Percentiles rank a stretch among this genome's conserved stretches.
Evolutionary conservation across 2,329 filamentous ascomycete genomes (phyloP).

Genomic region (Trichophaea hybrida): DNA sequence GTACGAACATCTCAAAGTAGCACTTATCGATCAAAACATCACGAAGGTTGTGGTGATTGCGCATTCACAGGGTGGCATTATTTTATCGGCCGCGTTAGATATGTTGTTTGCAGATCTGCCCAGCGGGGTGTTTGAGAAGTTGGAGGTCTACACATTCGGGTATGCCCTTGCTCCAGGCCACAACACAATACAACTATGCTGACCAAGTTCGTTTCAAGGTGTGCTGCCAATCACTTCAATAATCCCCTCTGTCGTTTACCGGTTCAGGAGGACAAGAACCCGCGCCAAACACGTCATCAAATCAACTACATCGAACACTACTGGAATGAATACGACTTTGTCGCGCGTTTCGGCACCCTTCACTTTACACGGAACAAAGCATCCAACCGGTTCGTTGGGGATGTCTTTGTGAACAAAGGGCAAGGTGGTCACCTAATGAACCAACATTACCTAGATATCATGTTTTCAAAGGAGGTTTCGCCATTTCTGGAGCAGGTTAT

Average conservation of each 20-base stretch:
- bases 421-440: slow-evolving; percentile 41
- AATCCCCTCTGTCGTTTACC: slow-evolving; percentile 27
- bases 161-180: slow-evolving; percentile 2
- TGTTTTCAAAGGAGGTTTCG: slow-evolving; percentile 40
- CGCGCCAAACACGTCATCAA: too few species aligned
- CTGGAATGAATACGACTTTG: slow-evolving; percentile 58
- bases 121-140: slow-evolving; percentile 30
- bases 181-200: background rate
- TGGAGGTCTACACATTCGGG: slow-evolving; percentile 37
- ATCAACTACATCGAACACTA: slow-evolving; percentile 70
- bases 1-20: slow-evolving; percentile 31
- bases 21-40: slow-evolving; percentile 30
- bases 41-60: slow-evolving; percentile 32
- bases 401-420: slow-evolving; percentile 35
- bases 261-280: slow-evolving; percentile 12
- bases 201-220: slow-evolving; percentile 2
- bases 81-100: slow-evolving; percentile 31
- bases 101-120: slow-evolving; percentile 33
- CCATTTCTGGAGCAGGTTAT: slow-evolving; percentile 21
- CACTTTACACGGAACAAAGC: slow-evolving; percentile 43
- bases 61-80: slow-evolving; percentile 33
- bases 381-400: slow-evolving; percentile 37
- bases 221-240: slow-evolving; percentile 23
- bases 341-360: slow-evolving; percentile 59
- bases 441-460: slow-evolving; percentile 48